A percentile compares a stretch with the other conserved stretches of the same genome.
Conservation (phyloP, 2,329 filamentous ascomycete species). For the Pseudopithomyces chartarum region DNA sequence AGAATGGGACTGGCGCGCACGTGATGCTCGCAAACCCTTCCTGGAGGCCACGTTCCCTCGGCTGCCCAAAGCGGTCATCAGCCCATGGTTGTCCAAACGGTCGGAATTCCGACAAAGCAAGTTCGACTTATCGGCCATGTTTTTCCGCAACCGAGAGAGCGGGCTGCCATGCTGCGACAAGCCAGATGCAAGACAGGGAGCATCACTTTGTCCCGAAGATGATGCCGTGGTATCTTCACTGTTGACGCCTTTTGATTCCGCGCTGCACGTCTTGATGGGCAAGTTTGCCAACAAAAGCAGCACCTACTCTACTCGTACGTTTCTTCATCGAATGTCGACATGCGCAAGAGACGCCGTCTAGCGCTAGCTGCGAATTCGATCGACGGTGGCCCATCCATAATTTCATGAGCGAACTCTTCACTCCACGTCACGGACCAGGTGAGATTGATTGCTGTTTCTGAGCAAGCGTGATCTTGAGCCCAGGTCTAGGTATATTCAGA, state of each 20-base stretch:
- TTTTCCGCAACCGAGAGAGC: slow-evolving; percentile 22
- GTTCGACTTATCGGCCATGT: slow-evolving; percentile 12
- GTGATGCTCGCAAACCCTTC: slow-evolving; percentile 20
- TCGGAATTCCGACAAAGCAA: slow-evolving; percentile 19
- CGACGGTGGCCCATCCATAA: not conserved
- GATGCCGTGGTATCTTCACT: not conserved
- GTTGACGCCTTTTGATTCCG: too few relatives aligned
- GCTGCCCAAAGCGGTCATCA: slow-evolving; percentile 6
- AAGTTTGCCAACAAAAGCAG: not conserved
- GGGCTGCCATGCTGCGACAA: slow-evolving; percentile 6
- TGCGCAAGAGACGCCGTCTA: not conserved
- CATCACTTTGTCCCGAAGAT: not conserved
- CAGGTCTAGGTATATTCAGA: slow-evolving; percentile 1
- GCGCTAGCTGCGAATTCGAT: slow-evolving; percentile 4
- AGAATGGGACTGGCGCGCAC: slow-evolving; percentile 8
- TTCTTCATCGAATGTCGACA: not conserved
- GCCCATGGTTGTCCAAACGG: slow-evolving; percentile 13
- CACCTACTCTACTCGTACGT: not conserved
- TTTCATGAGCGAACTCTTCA: not conserved
- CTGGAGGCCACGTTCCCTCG: slow-evolving; percentile 16
- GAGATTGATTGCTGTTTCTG: slow-evolving; percentile 15
- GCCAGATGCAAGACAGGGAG: not conserved
- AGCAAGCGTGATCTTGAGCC: slow-evolving; percentile 7
- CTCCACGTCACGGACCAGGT: not conserved
- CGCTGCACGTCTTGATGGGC: too few relatives aligned